Percentiles rank a stretch among this genome's conserved stretches.
phyloP scores from a whole-genome alignment of 1,284 basidiomycete genomes.

The Cryptococcus neoformans region DNA sequence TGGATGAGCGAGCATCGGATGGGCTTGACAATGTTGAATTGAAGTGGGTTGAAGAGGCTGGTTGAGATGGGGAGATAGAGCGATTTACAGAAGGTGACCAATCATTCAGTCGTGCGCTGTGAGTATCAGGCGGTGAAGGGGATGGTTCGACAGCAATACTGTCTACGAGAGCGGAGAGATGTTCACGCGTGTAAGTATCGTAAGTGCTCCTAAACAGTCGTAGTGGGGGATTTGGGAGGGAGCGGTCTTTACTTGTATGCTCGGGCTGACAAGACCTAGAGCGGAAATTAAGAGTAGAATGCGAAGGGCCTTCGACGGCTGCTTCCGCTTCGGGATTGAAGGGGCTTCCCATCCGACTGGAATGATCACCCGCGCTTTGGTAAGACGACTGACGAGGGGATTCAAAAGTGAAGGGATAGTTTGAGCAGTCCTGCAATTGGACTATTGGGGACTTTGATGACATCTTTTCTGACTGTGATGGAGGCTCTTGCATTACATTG shows the following conservation, averaged over 20 bases:
- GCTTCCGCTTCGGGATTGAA: conserved; percentile 12
- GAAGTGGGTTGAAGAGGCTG: conserved; percentile 4
- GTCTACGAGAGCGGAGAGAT: conserved; percentile 85
- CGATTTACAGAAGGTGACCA: conserved; percentile 14
- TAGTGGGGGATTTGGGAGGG: conserved; percentile 61
- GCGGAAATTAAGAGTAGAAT: conserved; percentile 13
- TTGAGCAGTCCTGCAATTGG: conserved; percentile 20
- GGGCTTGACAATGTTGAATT: conserved; percentile 11
- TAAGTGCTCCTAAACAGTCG: conserved; percentile 82
- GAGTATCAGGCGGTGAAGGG: conserved; percentile 57
- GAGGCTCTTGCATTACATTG: no score
- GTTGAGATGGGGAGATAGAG: conserved; percentile 1
- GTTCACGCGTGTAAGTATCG: conserved; percentile 88
- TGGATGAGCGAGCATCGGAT: conserved; percentile 31
- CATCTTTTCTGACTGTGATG: no score
- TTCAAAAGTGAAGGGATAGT: conserved; percentile 71
- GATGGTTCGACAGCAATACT: conserved; percentile 68
- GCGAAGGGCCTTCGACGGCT: conserved; percentile 10
- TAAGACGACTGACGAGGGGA: conserved; percentile 50
- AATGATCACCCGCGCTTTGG: conserved; percentile 16
- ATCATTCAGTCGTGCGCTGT: conserved; percentile 15
- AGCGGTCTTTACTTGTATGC: neutral
- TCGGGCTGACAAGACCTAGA: neutral
- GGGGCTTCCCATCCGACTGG: neutral
- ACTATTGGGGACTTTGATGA: no score